Conservation (phyloP, 1,139 yeast genomes). For the Diutina rugosa region DNA sequence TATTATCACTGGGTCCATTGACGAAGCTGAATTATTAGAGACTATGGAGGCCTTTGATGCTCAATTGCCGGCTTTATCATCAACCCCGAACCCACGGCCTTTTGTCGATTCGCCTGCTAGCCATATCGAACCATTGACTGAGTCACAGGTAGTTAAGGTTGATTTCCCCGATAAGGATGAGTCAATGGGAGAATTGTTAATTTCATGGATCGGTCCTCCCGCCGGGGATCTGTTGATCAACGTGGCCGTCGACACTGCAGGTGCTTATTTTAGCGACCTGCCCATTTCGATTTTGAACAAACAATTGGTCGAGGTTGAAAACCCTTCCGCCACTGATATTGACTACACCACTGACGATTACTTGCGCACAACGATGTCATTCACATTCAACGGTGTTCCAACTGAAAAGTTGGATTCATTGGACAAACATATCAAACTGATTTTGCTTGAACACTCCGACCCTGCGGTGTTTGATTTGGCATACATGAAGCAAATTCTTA, state of each 20-base stretch:
- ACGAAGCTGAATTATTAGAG: constrained; percentile 53
- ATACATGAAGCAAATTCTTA: constrained; percentile 55
- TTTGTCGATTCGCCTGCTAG: constrained; percentile 56
- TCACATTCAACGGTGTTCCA: constrained; percentile 67
- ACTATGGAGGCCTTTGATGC: constrained; percentile 55
- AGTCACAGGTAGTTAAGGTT: constrained; percentile 33
- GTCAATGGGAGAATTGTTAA: constrained; percentile 59
- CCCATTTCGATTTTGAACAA: constrained; percentile 58
- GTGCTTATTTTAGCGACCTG: constrained; percentile 69
- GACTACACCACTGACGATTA: constrained; percentile 63
- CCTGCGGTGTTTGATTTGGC: constrained; percentile 43
- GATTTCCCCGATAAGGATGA: constrained; percentile 89
- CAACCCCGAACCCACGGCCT: constrained; percentile 42
- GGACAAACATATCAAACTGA: constrained; percentile 33
- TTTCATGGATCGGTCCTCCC: constrained; percentile 80
- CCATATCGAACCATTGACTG: constrained; percentile 29
- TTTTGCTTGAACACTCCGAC: constrained; percentile 38
- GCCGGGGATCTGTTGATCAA: constrained; percentile 38
- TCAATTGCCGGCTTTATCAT: constrained; percentile 30
- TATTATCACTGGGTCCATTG: constrained; percentile 74
- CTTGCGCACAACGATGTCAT: constrained; percentile 41
- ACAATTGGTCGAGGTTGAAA: constrained; percentile 64
- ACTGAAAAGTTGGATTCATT: constrained; percentile 44
- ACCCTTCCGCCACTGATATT: constrained; percentile 70
- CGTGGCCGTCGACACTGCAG: constrained; percentile 58